Percentiles rank a stretch among this genome's conserved stretches.
These are phyloP conservation scores for Leccinum barrowsii DNA, from an alignment of 768 basidiomycete species.

Conservation along the genomic window DNA sequence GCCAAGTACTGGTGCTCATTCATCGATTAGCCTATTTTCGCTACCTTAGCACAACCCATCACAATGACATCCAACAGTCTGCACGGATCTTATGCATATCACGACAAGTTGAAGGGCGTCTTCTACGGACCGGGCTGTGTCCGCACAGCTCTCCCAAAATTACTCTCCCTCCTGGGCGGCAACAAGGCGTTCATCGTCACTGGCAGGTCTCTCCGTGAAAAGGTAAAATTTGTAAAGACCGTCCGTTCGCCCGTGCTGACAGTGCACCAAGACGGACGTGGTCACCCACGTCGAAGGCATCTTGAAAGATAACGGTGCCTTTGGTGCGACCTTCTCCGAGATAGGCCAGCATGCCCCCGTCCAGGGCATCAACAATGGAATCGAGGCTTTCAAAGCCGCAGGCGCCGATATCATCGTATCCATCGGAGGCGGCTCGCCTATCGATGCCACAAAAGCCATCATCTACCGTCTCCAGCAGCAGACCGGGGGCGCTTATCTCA, in stretches of 20 bases:
- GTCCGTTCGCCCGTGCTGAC: conserved; percentile 7
- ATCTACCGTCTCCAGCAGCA: conserved; percentile 60
- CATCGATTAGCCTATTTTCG: no score
- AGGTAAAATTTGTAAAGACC: conserved; percentile 36
- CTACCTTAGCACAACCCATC: no score
- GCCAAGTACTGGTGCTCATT: no score
- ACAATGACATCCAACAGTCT: conserved; percentile 1
- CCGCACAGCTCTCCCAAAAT: conserved; percentile 57
- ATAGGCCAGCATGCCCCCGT: conserved; percentile 74
- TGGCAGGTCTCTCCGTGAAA: conserved; percentile 62
- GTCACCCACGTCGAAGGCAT: conserved; percentile 34
- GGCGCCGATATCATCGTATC: conserved; percentile 68
- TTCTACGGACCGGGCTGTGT: conserved; percentile 60
- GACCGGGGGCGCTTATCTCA: conserved; percentile 46
- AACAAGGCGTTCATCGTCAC: conserved; percentile 71
- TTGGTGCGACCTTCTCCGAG: conserved; percentile 65
- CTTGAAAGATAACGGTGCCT: conserved; percentile 54
- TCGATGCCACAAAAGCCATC: conserved; percentile 76
- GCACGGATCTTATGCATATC: conserved; percentile 61
- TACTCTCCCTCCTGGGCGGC: conserved; percentile 50
- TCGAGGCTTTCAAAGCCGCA: conserved; percentile 50
- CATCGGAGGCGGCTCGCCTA: conserved; percentile 77
- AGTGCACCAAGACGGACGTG: conserved; percentile 24
- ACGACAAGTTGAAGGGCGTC: conserved; percentile 57
- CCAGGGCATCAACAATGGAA: conserved; percentile 57